Conservation (phyloP, 2,329 filamentous ascomycete species). For the Hypoxylon sp. region DNA sequence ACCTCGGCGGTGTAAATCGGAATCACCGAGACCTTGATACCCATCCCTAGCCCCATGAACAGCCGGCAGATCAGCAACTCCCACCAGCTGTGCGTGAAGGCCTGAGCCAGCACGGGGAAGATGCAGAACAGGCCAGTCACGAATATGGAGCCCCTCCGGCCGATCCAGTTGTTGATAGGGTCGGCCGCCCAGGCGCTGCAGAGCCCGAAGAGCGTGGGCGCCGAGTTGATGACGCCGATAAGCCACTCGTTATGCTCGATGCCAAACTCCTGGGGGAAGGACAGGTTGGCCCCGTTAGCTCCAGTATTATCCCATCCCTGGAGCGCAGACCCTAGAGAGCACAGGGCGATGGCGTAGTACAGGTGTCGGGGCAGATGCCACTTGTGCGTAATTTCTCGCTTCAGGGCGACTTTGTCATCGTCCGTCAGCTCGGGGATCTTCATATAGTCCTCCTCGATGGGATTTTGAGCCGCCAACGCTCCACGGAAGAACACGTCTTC, state of each 20-base stretch:
- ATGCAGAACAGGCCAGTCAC: conserved; percentile 23
- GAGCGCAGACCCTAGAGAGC: conserved; percentile 24
- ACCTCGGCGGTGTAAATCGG: conserved; percentile 28
- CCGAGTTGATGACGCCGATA: conserved; percentile 23
- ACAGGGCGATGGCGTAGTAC: conserved; percentile 27
- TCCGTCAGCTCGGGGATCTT: conserved; percentile 25
- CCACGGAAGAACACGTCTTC: conserved; percentile 26
- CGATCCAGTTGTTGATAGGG: conserved; percentile 27
- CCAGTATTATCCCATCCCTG: conserved; percentile 26
- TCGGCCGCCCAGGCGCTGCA: conserved; percentile 28
- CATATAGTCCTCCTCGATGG: conserved; percentile 23
- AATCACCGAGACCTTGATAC: conserved; percentile 28
- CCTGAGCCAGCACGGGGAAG: conserved; percentile 24
- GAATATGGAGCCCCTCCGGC: conserved; percentile 21
- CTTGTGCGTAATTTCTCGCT: conserved; percentile 24
- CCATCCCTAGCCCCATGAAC: conserved; percentile 25
- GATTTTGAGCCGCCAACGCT: conserved; percentile 21
- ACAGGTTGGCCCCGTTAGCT: conserved; percentile 24
- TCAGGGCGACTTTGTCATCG: conserved; percentile 20
- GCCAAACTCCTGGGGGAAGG: conserved; percentile 23
- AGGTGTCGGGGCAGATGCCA: conserved; percentile 26
- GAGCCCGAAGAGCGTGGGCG: conserved; percentile 26
- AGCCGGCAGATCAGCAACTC: conserved; percentile 20
- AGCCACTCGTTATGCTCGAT: conserved; percentile 27
- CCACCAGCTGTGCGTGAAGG: conserved; percentile 25